Base-by-base conservation (phyloP, 768 basidiomycete genomes). In the Chiua virens region DNA sequence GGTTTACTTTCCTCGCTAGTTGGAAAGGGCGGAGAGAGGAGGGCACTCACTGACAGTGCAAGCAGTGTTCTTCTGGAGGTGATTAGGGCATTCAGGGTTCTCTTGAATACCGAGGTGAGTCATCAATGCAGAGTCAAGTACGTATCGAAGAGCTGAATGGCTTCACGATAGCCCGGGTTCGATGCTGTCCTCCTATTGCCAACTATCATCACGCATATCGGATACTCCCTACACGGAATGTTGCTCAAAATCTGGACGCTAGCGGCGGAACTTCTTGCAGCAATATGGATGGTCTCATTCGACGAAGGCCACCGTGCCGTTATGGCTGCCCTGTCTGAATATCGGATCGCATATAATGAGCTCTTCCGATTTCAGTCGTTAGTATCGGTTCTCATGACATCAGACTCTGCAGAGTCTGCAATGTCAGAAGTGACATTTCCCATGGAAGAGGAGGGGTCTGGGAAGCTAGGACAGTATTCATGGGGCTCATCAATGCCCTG, bases 51-150 rank as follows among this genome's bases (percentile, higher is more conserved):
- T 4, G 90, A 95, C 42, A 69, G 79, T 25, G 89, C 92, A 62
- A 79, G 77, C 13, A 79, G 77, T 3, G 81, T 86, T 2, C 71
- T 94, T 23, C 60, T 86, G 27, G 92, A 96, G 64, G 67, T 85
- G 21, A 76, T 92, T 56, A 89, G 86, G 62, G 93, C 90, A 63
- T 69, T 97, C 20, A 75, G 92, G 36, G 87, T 87, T 0, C 69
- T 98, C 17, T 72, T 94, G 55, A 97, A 97, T 60, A 95, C 87
- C 1, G 83, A 89, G 70, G 93, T 92, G 60, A 35, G 65, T 57
- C 52, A 22, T 40, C 25, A 8, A 40, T 18, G n/a, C 25, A 11
- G n/a, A 37, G 11, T 45, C 15, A n/a, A 34, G n/a, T 23, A 9
- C 25, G 10, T 34, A 8, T 8, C 10, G 18, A 17, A 44, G 34